Conservation (phyloP, 1,284 basidiomycete species). For the Wolfiporia cocos region DNA sequence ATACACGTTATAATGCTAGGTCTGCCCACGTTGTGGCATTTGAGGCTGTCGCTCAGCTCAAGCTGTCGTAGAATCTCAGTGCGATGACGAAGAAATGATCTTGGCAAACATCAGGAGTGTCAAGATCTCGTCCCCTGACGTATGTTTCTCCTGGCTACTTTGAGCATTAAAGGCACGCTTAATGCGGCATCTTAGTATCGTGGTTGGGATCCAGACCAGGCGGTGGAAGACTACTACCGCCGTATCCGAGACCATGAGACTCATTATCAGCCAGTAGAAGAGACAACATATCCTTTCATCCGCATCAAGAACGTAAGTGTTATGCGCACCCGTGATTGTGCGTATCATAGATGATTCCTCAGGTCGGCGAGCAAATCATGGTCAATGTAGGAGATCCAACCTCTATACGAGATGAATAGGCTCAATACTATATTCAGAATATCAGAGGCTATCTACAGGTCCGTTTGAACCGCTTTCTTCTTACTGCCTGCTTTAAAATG, state of each 20-base stretch:
- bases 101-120: conserved; percentile 93
- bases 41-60: conserved; percentile 3
- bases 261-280: conserved; percentile 85
- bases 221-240: conserved; percentile 85
- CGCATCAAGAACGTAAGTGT: conserved; percentile 84
- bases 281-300: conserved; percentile 87
- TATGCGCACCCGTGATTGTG: conserved; percentile 1
- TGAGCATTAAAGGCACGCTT: not conserved
- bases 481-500: conserved; percentile 4
- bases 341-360: not conserved
- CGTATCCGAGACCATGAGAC: conserved; percentile 88
- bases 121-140: conserved; percentile 97
- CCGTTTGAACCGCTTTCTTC: conserved; percentile 9
- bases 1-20: conserved; percentile 94
- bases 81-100: conserved; percentile 89
- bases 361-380: conserved; percentile 92
- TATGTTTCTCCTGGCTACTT: conserved; percentile 32
- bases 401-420: too few species aligned
- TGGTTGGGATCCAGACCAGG: conserved; percentile 88
- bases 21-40: conserved; percentile 32
- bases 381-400: conserved; percentile 68
- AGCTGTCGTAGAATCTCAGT: conserved; percentile 64
- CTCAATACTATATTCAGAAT: too few species aligned
- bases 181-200: conserved; percentile 58
- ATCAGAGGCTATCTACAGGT: conserved; percentile 85